Evolutionary conservation across 768 basidiomycete genomes (phyloP), one percentile per base, ranked within the genome.

Genomic region (Mycena maculata): DNA sequence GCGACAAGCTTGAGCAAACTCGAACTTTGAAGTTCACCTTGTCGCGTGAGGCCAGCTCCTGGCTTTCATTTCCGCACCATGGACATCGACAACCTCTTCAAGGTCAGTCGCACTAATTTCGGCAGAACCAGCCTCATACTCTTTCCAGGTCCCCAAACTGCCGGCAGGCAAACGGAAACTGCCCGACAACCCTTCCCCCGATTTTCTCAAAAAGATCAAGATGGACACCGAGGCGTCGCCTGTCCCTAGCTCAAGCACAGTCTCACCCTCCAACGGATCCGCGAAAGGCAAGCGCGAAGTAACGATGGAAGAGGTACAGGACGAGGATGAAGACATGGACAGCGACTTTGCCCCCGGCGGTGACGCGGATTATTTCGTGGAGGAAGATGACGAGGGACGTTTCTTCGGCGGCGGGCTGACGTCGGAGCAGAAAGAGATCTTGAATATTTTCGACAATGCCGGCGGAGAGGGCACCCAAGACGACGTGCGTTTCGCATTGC

Each of bases 371-470:
- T 96, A 96, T 76, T 95, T 93, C 72, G 86, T 76, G 5, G 96
- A 97, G 72, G 95, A 96, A 78, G 95, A 96, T 74, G 93, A 92
- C 25, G 95, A 96, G 72, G 95, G 94, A 1, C 85, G 95, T 13
- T 96, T 97, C 80, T 97, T 91, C 74, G 98, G 98, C 41, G 95
- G 96, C 1, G 98, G 98, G 2, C 81, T 99, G 67, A 96, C 95
- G 2, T 86, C 84, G 41, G 92, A 96, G 75, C 98, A 99, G 81
- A 96, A 98, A 76, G 91, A 96, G 62, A 99, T 99, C 41, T 76
- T 99, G 63, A 95, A 93, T 70, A 96, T 99, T 65, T 97, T 99
- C 76, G 97, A 99, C 71, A 85, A 81, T 55, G 86, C 89, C 8
- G 88, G 84, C 48, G 87, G 85, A 11, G 88, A 90, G 44, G 89